These are phyloP conservation scores for Globisporangium sylvaticum DNA, from an alignment of 352 stramenopile genomes.

Conservation along the genomic window DNA sequence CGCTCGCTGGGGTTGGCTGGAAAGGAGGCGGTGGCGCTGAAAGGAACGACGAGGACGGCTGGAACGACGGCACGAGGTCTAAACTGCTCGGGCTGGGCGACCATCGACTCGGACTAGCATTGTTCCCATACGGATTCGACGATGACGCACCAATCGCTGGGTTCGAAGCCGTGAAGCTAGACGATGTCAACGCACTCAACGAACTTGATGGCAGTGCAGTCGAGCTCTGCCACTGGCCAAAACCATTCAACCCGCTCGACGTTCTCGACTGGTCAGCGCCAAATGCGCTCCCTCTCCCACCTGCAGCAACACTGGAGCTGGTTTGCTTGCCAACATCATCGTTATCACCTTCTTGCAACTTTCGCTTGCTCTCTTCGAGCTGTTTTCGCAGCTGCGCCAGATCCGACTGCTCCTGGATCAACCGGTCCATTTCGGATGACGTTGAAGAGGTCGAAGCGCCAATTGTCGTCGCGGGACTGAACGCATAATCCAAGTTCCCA, in stretches of 20 bases:
- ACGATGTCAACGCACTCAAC: slow-evolving; percentile 11
- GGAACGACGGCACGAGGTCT: slow-evolving; percentile 11
- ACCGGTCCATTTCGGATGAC: slow-evolving; percentile 45
- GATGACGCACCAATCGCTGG: not conserved
- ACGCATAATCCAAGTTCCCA: not conserved
- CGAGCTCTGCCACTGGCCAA: slow-evolving; percentile 9
- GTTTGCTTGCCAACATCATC: not conserved
- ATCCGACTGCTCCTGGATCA: slow-evolving; percentile 74
- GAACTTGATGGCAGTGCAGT: not conserved
- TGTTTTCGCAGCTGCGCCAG: slow-evolving; percentile 53
- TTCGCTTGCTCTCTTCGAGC: slow-evolving; percentile 65
- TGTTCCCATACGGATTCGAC: slow-evolving; percentile 3
- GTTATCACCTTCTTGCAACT: slow-evolving; percentile 38
- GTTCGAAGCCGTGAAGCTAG: slow-evolving; percentile 17
- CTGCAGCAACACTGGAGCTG: not conserved
- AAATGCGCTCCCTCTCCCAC: slow-evolving; percentile 1
- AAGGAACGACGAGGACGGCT: slow-evolving; percentile 5
- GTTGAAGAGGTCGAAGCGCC: slow-evolving; percentile 9
- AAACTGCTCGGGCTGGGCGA: not conserved
- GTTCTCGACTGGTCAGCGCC: slow-evolving; percentile 1
- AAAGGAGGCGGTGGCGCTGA: not conserved
- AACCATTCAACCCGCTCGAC: slow-evolving; percentile 3
- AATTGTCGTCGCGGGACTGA: not conserved
- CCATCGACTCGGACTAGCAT: slow-evolving; percentile 10
- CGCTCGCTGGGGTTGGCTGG: not conserved